phyloP scores from a whole-genome alignment of 192 early-diverging fungal genomes.

The Geosiphon pyriformis region DNA sequence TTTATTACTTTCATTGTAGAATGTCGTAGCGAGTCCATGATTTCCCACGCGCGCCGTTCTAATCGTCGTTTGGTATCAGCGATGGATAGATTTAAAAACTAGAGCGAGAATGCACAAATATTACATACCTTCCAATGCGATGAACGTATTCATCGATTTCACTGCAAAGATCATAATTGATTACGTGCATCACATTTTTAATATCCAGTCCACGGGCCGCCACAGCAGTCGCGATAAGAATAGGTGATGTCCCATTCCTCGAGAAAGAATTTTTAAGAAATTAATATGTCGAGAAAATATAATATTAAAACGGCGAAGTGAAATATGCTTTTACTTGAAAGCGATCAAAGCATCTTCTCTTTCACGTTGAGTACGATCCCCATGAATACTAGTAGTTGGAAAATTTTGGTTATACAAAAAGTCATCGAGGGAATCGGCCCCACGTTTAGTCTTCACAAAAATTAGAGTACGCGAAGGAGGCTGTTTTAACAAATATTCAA shows the following conservation, averaged over 20 bases:
- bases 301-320: not conserved
- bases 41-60: slow-evolving; percentile 62
- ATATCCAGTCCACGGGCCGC: slow-evolving; percentile 89
- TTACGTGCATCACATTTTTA: slow-evolving; percentile 80
- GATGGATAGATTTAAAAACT: too few relatives aligned
- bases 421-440: slow-evolving; percentile 73
- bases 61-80: too few relatives aligned
- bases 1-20: slow-evolving; percentile 41
- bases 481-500: slow-evolving; percentile 43
- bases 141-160: slow-evolving; percentile 87
- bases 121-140: slow-evolving; percentile 64
- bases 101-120: not conserved
- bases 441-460: slow-evolving; percentile 77
- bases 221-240: slow-evolving; percentile 88
- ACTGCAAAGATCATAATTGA: slow-evolving; percentile 77
- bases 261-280: too few relatives aligned
- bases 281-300: not conserved
- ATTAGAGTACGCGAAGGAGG: slow-evolving; percentile 66
- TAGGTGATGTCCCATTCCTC: slow-evolving; percentile 42
- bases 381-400: slow-evolving; percentile 81
- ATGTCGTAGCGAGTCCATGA: slow-evolving; percentile 49
- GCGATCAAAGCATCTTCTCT: slow-evolving; percentile 66
- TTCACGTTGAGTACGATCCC: slow-evolving; percentile 74
- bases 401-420: slow-evolving; percentile 61
- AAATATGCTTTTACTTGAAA: slow-evolving; percentile 56